Conservation (phyloP, 2,329 filamentous ascomycete genomes). For the Aspergillus pseudonomiae region DNA sequence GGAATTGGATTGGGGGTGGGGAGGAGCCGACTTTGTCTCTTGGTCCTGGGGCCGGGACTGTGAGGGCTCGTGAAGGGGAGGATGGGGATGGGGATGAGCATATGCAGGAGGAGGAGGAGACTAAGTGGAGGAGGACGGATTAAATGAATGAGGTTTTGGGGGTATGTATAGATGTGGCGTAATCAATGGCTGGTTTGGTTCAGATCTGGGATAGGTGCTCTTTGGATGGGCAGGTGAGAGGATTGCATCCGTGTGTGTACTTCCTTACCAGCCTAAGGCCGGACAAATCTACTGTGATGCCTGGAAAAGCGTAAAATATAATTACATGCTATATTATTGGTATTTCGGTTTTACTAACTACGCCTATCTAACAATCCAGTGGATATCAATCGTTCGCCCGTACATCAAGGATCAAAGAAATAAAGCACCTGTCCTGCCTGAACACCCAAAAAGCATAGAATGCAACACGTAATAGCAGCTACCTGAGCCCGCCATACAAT, state of each 20-base stretch:
- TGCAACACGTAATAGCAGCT: not conserved
- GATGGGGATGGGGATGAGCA: constrained; percentile 45
- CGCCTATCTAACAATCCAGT: constrained; percentile 20
- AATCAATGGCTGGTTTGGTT: not conserved
- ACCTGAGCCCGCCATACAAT: constrained; percentile 5
- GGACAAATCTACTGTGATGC: not conserved
- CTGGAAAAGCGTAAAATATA: not conserved
- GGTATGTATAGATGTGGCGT: not conserved
- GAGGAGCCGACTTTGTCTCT: constrained; percentile 42
- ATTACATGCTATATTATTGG: not conserved
- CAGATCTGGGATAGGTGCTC: not conserved
- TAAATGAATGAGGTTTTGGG: constrained; percentile 21
- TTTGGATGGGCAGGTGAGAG: not conserved
- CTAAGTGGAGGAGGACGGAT: constrained; percentile 58
- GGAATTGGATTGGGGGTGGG: constrained; percentile 70
- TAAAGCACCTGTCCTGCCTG: not conserved
- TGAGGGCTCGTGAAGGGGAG: constrained; percentile 63
- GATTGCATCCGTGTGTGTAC: no score
- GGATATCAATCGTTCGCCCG: constrained; percentile 19
- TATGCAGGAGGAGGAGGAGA: constrained; percentile 44
- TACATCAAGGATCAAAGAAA: constrained; percentile 1
- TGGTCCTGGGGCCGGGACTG: constrained; percentile 66
- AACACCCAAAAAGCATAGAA: not conserved
- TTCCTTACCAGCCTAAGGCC: no score
- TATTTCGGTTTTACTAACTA: constrained; percentile 19